These are phyloP conservation scores for Trichomonas gallinae DNA, from an alignment of 208 protist species.

Conservation along the genomic window DNA sequence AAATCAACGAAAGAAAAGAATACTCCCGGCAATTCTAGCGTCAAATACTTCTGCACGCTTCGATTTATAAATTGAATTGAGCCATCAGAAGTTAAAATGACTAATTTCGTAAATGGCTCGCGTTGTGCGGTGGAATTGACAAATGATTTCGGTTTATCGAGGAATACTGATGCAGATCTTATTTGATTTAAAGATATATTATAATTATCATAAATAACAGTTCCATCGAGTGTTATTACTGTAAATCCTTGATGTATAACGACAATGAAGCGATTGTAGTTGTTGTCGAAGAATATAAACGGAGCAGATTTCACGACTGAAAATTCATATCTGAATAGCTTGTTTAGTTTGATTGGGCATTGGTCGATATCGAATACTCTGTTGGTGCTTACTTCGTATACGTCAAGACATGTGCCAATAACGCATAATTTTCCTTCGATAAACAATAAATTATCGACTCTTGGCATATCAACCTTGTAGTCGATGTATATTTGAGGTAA, in stretches of 20 bases:
- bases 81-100: neutral
- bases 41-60: neutral
- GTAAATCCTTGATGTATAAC: neutral
- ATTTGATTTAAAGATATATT: neutral
- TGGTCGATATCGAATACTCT: neutral
- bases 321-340: neutral
- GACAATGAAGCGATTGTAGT: neutral
- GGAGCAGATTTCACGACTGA: neutral
- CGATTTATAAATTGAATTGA: neutral
- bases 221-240: neutral
- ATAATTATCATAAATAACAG: neutral
- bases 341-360: neutral
- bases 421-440: neutral
- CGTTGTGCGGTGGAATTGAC: neutral
- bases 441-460: neutral
- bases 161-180: neutral
- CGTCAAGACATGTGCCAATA: neutral
- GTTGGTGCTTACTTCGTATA: neutral
- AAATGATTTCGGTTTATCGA: neutral
- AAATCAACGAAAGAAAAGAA: neutral
- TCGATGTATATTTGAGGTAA: neutral
- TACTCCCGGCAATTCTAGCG: neutral
- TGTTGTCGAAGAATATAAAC: neutral
- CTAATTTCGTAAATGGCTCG: neutral
- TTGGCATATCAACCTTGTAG: neutral